A percentile compares a stretch with the other conserved stretches of the same genome.
phyloP scores from a whole-genome alignment of 352 stramenopile genomes.

The Phytophthora cactorum region DNA sequence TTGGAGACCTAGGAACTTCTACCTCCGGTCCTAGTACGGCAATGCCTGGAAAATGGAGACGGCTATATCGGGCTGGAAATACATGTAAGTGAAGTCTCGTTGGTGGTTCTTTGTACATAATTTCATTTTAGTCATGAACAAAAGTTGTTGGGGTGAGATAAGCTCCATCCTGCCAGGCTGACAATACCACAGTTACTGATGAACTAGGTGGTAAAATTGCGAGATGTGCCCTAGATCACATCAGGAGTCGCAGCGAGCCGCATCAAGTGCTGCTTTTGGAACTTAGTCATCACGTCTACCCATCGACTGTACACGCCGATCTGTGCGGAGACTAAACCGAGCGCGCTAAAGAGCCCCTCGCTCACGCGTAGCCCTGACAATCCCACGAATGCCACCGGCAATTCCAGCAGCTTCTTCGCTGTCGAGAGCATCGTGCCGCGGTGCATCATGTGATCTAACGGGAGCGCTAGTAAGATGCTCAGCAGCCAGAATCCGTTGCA shows the following conservation, averaged over 20 bases:
- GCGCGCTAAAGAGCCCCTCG: conserved; percentile 52
- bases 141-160: not conserved
- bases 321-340: conserved; percentile 54
- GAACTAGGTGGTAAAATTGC: not conserved
- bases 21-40: too few relatives aligned
- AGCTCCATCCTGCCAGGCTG: not conserved
- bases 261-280: conserved; percentile 35
- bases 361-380: conserved; percentile 52
- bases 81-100: too few relatives aligned
- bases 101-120: not conserved
- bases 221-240: conserved; percentile 16
- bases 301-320: conserved; percentile 56
- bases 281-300: conserved; percentile 51
- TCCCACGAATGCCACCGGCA: conserved; percentile 57
- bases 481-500: conserved; percentile 63
- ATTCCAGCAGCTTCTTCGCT: conserved; percentile 62
- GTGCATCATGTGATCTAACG: conserved; percentile 49
- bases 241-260: conserved; percentile 21
- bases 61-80: too few relatives aligned
- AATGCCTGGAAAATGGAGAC: too few relatives aligned
- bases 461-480: conserved; percentile 65
- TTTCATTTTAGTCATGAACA: not conserved
- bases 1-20: too few relatives aligned
- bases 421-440: conserved; percentile 41
- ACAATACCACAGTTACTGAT: not conserved